phyloP scores from a whole-genome alignment of 441 rosid genomes.

The Breynia disticha region DNA sequence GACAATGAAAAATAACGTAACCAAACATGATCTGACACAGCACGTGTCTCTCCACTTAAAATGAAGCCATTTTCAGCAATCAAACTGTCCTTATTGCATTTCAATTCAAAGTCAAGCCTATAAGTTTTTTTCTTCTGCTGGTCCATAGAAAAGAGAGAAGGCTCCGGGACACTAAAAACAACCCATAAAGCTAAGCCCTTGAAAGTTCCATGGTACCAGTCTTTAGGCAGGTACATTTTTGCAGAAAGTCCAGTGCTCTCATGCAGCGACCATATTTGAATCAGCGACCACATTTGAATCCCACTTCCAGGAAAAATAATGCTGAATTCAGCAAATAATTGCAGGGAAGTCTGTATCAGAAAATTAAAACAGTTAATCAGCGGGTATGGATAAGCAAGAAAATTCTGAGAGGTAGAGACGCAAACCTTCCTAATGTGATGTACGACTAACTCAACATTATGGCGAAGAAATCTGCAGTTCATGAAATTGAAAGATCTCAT shows the following conservation, averaged over 20 bases:
- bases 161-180: neutral
- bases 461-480: neutral
- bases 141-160: neutral
- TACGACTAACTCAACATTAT: neutral
- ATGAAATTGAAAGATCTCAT: neutral
- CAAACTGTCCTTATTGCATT: neutral
- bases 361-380: neutral
- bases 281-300: constrained; percentile 1
- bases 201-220: neutral
- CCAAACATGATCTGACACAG: neutral
- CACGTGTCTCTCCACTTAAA: neutral
- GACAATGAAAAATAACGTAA: neutral
- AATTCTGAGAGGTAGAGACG: neutral
- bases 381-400: too few species aligned
- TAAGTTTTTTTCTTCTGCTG: neutral
- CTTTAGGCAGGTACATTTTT: neutral
- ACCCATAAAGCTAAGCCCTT: constrained; percentile 5
- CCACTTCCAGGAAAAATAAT: constrained; percentile 8
- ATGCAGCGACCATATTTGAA: constrained; percentile 3
- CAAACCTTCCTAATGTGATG: neutral
- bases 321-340: neutral
- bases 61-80: neutral
- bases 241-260: neutral
- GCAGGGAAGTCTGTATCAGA: neutral
- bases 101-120: neutral